These are phyloP conservation scores for Laburnicola sp. DNA, from an alignment of 2,329 filamentous ascomycete genomes.

Conservation along the genomic window DNA sequence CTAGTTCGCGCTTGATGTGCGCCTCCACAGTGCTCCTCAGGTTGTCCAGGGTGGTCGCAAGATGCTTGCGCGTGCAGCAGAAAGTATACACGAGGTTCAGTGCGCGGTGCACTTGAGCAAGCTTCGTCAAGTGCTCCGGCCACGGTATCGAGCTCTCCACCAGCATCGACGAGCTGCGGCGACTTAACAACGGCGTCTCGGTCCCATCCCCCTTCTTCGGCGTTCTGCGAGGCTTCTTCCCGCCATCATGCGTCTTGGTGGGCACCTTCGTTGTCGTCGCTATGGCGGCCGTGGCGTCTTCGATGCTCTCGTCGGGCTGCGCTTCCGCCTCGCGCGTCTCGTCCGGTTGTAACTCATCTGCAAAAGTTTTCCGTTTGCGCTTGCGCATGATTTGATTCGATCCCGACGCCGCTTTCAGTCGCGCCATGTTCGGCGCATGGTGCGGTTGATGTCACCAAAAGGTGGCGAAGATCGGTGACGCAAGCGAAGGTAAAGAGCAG, in stretches of 20 bases:
- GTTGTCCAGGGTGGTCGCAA: slow-evolving; percentile 88
- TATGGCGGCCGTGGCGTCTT: slow-evolving; percentile 12
- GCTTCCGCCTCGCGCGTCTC: slow-evolving; percentile 13
- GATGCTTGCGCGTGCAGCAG: slow-evolving; percentile 87
- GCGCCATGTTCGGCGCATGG: slow-evolving; percentile 38
- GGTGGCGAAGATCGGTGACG: slow-evolving; percentile 30
- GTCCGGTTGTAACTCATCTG: slow-evolving; percentile 23
- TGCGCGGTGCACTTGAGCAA: slow-evolving; percentile 78
- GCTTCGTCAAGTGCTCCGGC: slow-evolving; percentile 72
- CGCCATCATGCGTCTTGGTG: slow-evolving; percentile 62
- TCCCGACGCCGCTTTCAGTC: slow-evolving; percentile 49
- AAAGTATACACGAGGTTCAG: slow-evolving; percentile 95
- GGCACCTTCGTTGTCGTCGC: slow-evolving; percentile 52
- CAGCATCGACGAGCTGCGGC: slow-evolving; percentile 52
- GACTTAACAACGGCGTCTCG: slow-evolving; percentile 45
- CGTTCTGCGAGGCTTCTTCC: slow-evolving; percentile 54
- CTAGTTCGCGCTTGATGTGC: slow-evolving; percentile 72
- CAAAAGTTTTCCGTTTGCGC: slow-evolving; percentile 44
- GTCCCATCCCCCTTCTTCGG: slow-evolving; percentile 42
- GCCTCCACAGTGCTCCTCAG: slow-evolving; percentile 82
- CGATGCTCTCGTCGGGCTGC: slow-evolving; percentile 12
- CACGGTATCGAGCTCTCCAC: slow-evolving; percentile 64
- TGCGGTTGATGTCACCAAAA: slow-evolving; percentile 6
- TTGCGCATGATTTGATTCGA: slow-evolving; percentile 52
- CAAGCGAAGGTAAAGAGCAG: slow-evolving; percentile 5